These are phyloP conservation scores for Stereum hirsutum DNA, from an alignment of 1,284 basidiomycete genomes.

Conservation along the genomic window DNA sequence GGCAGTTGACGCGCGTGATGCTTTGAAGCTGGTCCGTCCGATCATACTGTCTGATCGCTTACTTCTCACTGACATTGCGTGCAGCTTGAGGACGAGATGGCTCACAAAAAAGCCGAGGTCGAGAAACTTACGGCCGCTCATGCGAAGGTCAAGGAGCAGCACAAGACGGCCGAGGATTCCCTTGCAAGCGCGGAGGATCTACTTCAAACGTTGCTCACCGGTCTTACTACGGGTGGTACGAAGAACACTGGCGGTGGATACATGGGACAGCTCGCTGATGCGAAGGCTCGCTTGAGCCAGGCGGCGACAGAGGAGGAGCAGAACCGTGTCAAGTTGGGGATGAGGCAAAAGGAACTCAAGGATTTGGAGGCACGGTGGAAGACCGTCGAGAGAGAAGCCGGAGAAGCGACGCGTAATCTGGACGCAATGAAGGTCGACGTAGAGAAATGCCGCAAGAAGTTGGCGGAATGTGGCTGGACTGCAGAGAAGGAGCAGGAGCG, in stretches of 20 bases:
- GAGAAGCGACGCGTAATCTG: slow-evolving; percentile 67
- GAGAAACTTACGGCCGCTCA: slow-evolving; percentile 53
- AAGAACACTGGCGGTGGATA: slow-evolving; percentile 81
- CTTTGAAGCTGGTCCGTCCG: slow-evolving; percentile 54
- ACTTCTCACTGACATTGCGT: background rate
- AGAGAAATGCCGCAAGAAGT: slow-evolving; percentile 41
- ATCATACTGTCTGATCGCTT: background rate
- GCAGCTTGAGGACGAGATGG: slow-evolving; percentile 49
- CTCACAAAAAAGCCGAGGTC: slow-evolving; percentile 52
- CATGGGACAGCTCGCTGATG: slow-evolving; percentile 93
- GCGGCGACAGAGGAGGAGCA: slow-evolving; percentile 85
- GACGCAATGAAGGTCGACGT: slow-evolving; percentile 54
- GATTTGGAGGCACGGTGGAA: slow-evolving; percentile 75
- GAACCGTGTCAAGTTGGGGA: slow-evolving; percentile 66
- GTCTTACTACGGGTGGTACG: slow-evolving; percentile 55
- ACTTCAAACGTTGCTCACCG: slow-evolving; percentile 92
- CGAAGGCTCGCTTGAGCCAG: slow-evolving; percentile 68
- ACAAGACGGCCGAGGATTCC: slow-evolving; percentile 55
- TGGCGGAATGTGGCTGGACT: slow-evolving; percentile 73
- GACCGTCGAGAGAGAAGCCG: slow-evolving; percentile 77
- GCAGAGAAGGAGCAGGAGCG: slow-evolving; percentile 64
- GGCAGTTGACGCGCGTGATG: slow-evolving; percentile 43
- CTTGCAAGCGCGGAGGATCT: slow-evolving; percentile 83
- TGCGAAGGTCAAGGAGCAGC: slow-evolving; percentile 64
- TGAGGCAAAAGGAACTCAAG: slow-evolving; percentile 78